Percentiles rank a stretch among this genome's conserved stretches.
phyloP scores from a whole-genome alignment of 2,329 filamentous ascomycete species.

The Orbilia javanica region DNA sequence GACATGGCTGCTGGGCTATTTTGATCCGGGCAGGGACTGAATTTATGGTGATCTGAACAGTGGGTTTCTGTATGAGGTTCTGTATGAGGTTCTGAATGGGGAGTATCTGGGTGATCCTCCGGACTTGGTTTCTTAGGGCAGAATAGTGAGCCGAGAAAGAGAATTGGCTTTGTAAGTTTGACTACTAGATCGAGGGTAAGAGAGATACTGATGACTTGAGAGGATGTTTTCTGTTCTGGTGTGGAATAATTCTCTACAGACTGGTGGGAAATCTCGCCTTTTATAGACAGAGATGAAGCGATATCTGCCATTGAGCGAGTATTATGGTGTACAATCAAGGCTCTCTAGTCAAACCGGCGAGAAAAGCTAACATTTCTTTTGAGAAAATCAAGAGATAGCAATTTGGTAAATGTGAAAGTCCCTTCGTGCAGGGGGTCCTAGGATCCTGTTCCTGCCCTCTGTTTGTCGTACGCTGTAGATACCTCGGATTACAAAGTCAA shows the following conservation, averaged over 20 bases:
- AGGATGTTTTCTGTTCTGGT: conserved; percentile 18
- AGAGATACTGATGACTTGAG: conserved; percentile 9
- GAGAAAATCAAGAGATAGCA: conserved; percentile 8
- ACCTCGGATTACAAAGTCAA: conserved; percentile 1
- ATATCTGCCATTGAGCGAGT: conserved; percentile 13
- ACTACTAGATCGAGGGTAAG: conserved; percentile 13
- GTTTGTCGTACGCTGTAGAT: conserved; percentile 11
- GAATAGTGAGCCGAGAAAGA: conserved; percentile 11
- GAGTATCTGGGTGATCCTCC: conserved; percentile 6
- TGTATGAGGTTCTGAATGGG: neutral
- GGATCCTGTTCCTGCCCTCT: conserved; percentile 13
- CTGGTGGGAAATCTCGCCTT: conserved; percentile 14
- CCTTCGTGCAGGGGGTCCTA: conserved; percentile 6
- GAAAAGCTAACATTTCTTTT: conserved; percentile 6
- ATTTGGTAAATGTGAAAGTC: conserved; percentile 6
- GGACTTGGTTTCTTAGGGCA: conserved; percentile 11
- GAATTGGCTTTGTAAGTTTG: conserved; percentile 21
- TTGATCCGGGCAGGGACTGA: neutral
- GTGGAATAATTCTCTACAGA: conserved; percentile 5
- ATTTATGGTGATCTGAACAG: conserved; percentile 8
- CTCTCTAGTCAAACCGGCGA: neutral
- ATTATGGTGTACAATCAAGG: conserved; percentile 5
- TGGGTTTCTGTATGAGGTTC: neutral
- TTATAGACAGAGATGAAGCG: conserved; percentile 21
- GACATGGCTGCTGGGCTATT: conserved; percentile 13